Evolutionary conservation across 805 yeast species (phyloP), one percentile per base, ranked within the genome.

Genomic region (Ascoidea asiatica): DNA sequence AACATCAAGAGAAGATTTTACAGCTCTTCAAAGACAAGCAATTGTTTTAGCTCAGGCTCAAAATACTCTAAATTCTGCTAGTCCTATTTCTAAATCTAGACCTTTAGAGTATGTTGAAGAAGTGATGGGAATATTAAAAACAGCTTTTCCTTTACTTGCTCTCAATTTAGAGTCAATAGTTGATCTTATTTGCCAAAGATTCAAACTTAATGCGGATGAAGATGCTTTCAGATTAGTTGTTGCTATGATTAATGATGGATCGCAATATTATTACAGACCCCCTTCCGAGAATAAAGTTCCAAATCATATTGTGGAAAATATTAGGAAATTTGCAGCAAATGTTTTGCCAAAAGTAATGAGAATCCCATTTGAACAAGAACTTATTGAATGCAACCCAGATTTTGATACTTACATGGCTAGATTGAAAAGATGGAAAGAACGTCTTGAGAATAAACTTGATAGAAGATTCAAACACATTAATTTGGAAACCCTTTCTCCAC

Each of bases 51-150:
- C 73, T n/a, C 57, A 50, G 29, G 55, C 37, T 49, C 55, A 15
- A 60, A 18, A 19, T 6, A 39, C 29, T 29, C 47, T 6, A 38
- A 48, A 15, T 36, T 40, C 47, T 4, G 44, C 42, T 37, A 63
- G 60, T 4, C n/a, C n/a, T n/a, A n/a, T n/a, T n/a, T n/a, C n/a
- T n/a, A 59, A 59, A n/a, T 75, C 77, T 46, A 90, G 85, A 61
- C 94, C 97, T 8, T 87, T 95, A 94, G 95, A 87, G 53, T 80
- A 90, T 56, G 89, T 89, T 39, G 82, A 78, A 45, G 97, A 90
- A 56, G 82, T 92, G 46, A 87, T 88, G 84, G 92, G 94, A 19
- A 89, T 92, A 45, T 67, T 94, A 59, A 92, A 92, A 59, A 94
- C 99, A 0, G 96, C 97, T 0, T 92, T 89, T 60, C 99, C 99